Base-by-base conservation (phyloP, 2,329 filamentous ascomycete genomes). In the Annulohypoxylon truncatum region DNA sequence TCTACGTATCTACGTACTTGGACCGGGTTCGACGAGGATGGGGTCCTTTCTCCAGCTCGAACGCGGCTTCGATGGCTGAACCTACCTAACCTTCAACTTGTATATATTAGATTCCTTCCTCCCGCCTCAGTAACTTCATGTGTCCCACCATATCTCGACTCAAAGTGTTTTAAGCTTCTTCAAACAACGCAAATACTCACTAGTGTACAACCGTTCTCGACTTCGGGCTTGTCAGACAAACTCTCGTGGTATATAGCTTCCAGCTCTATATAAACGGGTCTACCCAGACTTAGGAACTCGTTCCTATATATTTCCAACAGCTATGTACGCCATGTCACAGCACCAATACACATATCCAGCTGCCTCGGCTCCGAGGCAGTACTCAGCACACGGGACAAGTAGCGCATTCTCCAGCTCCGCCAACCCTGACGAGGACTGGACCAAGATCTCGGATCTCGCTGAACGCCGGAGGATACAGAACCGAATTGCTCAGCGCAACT, bases 361-460 rank as follows among this genome's bases (percentile, higher is more conserved):
- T 73, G 58, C 75, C 66, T 70, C 74, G 44, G 73, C 83, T 59
- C 84, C 89, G 54, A 88, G 91, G 78, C 90, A 93, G 77, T 90
- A 91, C 74, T 85, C 88, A 40, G 86, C 83, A 70, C 90, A 93
- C 77, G 90, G 90, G 78, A 96, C 92, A 67, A 97, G 93, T 83
- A 97, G 93, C 82, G 95, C 95, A 73, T 97, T 97, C 84, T 96
- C 93, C 82, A 92, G 91, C 75, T 96, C 93, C 70, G 95, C 94
- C 74, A 96, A 97, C 79, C 92, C 95, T 59, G 94, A 97, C 77
- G 95, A 98, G 82, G 95, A 98, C 83, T 98, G 95, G 95, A 97
- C 95, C 77, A 97, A 97, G 88, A 97, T 98, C 79, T 97, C 95
- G 62, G 95, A 98, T 80, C 90, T 98, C 65, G 95, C 94, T 54